phyloP scores from a whole-genome alignment of 169 alveolate species.

The Cryptosporidium viatorum region DNA sequence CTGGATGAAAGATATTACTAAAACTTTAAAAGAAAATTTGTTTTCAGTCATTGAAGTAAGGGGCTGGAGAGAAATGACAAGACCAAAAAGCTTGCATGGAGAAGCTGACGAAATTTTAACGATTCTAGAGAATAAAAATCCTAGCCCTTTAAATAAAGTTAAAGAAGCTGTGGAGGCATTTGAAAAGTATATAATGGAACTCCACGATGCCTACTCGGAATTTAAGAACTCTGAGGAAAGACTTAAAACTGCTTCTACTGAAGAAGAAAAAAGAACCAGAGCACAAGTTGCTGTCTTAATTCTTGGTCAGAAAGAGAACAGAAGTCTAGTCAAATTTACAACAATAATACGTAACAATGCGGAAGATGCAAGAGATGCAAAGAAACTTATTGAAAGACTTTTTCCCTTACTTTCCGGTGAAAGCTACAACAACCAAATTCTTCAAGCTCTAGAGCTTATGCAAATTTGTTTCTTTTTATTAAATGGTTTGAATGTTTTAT shows the following conservation, averaged over 20 bases:
- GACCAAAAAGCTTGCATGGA: not conserved
- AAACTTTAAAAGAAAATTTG: not conserved
- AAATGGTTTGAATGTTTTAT: conserved; percentile 53
- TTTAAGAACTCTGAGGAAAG: not conserved
- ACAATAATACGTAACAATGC: conserved; percentile 1
- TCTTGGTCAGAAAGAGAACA: conserved; percentile 51
- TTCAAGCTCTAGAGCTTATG: conserved; percentile 37
- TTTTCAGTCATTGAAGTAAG: conserved; percentile 29
- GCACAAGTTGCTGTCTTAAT: conserved; percentile 34
- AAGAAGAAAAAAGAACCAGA: conserved; percentile 25
- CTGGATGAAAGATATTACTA: conserved; percentile 44
- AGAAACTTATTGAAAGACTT: conserved; percentile 25
- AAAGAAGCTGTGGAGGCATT: conserved; percentile 27
- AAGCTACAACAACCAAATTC: not conserved
- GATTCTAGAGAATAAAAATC: conserved; percentile 23
- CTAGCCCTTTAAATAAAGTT: conserved; percentile 38
- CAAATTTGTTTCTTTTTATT: conserved; percentile 48
- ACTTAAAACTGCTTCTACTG: not conserved
- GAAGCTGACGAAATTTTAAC: conserved; percentile 35
- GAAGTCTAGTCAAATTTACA: conserved; percentile 8
- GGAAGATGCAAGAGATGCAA: conserved; percentile 23
- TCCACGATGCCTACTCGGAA: conserved; percentile 22
- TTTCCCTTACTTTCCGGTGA: conserved; percentile 38
- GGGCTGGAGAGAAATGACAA: conserved; percentile 47
- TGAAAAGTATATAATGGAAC: conserved; percentile 16